These are phyloP conservation scores for Monosporascus sp. DNA, from an alignment of 2,329 filamentous ascomycete species.

Conservation along the genomic window DNA sequence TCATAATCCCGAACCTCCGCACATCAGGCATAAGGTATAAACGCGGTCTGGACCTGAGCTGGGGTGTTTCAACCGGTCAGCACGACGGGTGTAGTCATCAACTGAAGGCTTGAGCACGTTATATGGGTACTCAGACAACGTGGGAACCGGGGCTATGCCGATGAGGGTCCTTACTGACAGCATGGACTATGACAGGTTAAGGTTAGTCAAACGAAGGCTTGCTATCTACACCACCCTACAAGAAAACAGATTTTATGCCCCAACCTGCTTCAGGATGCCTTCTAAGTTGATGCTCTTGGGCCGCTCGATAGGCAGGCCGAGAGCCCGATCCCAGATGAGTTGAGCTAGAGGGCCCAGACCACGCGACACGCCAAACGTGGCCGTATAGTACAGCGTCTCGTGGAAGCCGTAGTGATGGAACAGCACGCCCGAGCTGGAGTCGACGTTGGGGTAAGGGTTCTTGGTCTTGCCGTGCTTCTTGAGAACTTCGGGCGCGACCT, in stretches of 20 bases:
- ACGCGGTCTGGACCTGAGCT: neutral
- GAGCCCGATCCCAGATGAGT: slow-evolving; percentile 89
- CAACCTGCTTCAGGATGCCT: slow-evolving; percentile 69
- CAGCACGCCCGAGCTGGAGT: slow-evolving; percentile 85
- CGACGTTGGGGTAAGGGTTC: slow-evolving; percentile 96
- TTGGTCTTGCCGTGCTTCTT: slow-evolving; percentile 97
- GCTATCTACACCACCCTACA: slow-evolving; percentile 5
- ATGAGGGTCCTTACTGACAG: neutral
- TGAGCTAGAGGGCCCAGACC: slow-evolving; percentile 86
- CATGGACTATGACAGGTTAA: neutral
- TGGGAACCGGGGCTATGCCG: neutral
- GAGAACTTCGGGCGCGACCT: slow-evolving; percentile 84
- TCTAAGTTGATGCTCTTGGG: slow-evolving; percentile 96
- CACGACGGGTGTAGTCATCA: neutral
- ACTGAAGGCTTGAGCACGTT: too few relatives aligned
- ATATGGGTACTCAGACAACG: neutral
- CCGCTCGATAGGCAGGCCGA: slow-evolving; percentile 92
- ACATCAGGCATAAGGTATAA: neutral
- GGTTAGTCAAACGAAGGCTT: neutral
- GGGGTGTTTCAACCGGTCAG: neutral
- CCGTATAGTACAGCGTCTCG: slow-evolving; percentile 91
- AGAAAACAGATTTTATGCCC: slow-evolving; percentile 20
- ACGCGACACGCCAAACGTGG: slow-evolving; percentile 64
- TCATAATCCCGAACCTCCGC: neutral
- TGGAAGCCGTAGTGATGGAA: slow-evolving; percentile 99